Evolutionary conservation across 805 yeast genomes (phyloP).

Genomic region (Tetrapisispora pingtungensis): DNA sequence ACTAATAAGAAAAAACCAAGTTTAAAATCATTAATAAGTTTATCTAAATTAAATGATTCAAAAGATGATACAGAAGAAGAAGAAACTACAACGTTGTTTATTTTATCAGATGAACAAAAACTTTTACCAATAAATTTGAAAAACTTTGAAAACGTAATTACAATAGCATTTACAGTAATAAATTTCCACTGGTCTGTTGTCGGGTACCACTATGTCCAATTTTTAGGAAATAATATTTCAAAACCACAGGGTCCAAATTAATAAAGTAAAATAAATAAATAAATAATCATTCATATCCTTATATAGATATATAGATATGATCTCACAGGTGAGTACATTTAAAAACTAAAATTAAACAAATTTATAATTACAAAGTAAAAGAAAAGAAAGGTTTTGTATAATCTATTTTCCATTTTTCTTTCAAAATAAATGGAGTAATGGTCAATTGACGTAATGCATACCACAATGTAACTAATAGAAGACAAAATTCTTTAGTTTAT

Average conservation of each 20-base stretch:
- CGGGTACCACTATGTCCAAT: constrained; percentile 52
- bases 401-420: too few relatives aligned
- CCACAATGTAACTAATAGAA: too few relatives aligned
- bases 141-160: constrained; percentile 49
- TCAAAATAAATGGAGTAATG: too few relatives aligned
- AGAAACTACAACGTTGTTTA: constrained; percentile 4
- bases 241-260: not conserved
- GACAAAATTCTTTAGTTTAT: too few relatives aligned
- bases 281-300: too few relatives aligned
- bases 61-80: constrained; percentile 10
- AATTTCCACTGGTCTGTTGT: constrained; percentile 80
- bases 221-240: constrained; percentile 8
- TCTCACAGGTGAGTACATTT: too few relatives aligned
- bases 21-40: not conserved
- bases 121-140: constrained; percentile 23
- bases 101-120: constrained; percentile 6
- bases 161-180: constrained; percentile 54
- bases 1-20: not conserved
- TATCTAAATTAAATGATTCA: constrained; percentile 9
- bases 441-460: too few relatives aligned
- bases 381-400: too few relatives aligned
- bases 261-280: too few relatives aligned
- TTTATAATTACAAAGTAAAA: too few relatives aligned
- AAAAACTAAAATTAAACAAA: too few relatives aligned
- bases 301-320: too few relatives aligned